Evolutionary conservation across 768 basidiomycete genomes (phyloP).

Genomic region (Amylocystis lapponica): DNA sequence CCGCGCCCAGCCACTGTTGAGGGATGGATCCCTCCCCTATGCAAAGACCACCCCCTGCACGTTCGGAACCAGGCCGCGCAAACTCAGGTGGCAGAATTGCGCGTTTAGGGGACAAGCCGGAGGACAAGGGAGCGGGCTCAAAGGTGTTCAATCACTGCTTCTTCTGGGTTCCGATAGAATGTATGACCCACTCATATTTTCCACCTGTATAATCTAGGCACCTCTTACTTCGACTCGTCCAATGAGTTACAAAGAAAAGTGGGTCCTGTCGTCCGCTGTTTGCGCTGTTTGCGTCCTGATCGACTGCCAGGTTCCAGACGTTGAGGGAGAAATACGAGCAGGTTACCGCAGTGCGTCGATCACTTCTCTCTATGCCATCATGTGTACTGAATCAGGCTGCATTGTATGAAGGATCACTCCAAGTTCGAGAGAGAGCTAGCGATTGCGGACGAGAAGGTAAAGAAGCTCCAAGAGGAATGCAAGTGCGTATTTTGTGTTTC

Average conservation of each 20-base stretch:
- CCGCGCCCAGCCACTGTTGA: too few relatives aligned
- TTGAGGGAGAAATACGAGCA: conserved; percentile 17
- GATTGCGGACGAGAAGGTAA: conserved; percentile 21
- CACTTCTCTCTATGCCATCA: not conserved
- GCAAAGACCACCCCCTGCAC: not conserved
- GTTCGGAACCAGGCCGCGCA: not conserved
- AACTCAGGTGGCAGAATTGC: not conserved
- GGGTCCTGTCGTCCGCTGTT: not conserved
- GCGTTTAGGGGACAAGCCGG: not conserved
- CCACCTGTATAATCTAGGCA: too few relatives aligned
- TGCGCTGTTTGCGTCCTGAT: not conserved
- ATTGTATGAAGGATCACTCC: conserved; percentile 14
- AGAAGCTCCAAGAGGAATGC: conserved; percentile 23
- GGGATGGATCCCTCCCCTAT: not conserved
- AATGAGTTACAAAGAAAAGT: conserved; percentile 19
- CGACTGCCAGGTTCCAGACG: conserved; percentile 12
- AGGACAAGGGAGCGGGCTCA: not conserved
- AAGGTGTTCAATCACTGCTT: too few relatives aligned
- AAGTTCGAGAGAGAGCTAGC: conserved; percentile 18
- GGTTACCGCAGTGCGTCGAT: conserved; percentile 9
- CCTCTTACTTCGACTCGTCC: too few relatives aligned
- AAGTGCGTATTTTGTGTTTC: conserved; percentile 14
- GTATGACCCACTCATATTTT: too few relatives aligned
- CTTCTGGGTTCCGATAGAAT: too few relatives aligned
- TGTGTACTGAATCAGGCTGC: not conserved